Conservation (phyloP, 169 alveolate genomes). For the Pseudocohnilembus persalinus region DNA sequence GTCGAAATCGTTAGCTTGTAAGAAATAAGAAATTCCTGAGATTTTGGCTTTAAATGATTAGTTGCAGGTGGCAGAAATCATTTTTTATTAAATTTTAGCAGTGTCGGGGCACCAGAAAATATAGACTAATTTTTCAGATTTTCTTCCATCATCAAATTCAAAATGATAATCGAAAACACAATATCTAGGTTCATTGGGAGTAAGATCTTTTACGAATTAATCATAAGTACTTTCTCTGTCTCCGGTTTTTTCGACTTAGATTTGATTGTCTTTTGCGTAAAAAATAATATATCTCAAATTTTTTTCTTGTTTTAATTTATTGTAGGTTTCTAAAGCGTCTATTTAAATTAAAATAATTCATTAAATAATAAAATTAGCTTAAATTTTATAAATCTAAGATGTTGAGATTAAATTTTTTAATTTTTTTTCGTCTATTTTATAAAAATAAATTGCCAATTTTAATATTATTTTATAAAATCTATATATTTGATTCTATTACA, state of each 20-base stretch:
- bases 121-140: conserved; percentile 1
- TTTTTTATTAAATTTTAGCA: conserved; percentile 18
- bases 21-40: neutral
- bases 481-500: too few relatives aligned
- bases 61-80: conserved; percentile 28
- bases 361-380: too few relatives aligned
- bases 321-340: neutral
- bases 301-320: too few relatives aligned
- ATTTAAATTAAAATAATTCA: too few relatives aligned
- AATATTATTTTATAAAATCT: too few relatives aligned
- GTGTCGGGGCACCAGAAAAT: conserved; percentile 34
- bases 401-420: too few relatives aligned
- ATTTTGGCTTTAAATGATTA: conserved; percentile 15
- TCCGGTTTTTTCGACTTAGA: conserved; percentile 42
- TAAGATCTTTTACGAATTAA: conserved; percentile 38
- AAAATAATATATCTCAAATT: neutral
- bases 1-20: conserved; percentile 4
- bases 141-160: conserved; percentile 18
- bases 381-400: too few relatives aligned
- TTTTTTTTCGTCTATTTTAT: too few relatives aligned
- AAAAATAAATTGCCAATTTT: too few relatives aligned
- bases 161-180: conserved; percentile 23
- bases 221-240: conserved; percentile 51
- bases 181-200: conserved; percentile 45
- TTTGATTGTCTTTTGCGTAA: conserved; percentile 11